A percentile compares a stretch with the other conserved stretches of the same genome.
These are phyloP conservation scores for Zea luxurians DNA, from an alignment of 176 grass and related monocot genomes.

Conservation along the genomic window DNA sequence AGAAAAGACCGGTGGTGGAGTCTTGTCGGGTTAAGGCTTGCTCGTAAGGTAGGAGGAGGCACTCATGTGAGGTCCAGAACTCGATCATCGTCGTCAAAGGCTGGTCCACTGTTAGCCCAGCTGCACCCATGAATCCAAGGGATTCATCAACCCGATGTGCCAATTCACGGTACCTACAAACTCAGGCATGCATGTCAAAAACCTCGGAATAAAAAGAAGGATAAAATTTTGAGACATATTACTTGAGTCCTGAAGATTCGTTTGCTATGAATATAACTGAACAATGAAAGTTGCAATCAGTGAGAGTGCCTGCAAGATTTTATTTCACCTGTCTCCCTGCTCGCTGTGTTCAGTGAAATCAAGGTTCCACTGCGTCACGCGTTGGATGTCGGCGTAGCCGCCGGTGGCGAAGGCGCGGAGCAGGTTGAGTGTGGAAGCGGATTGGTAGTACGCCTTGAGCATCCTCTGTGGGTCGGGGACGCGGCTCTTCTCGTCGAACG, in stretches of 20 bases:
- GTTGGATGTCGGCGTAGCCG: slow-evolving; percentile 73
- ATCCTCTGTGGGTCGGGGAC: slow-evolving; percentile 67
- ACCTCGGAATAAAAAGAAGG: no score
- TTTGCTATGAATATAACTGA: not conserved
- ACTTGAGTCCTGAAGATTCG: not conserved
- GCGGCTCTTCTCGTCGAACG: slow-evolving; percentile 69
- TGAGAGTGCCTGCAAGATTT: slow-evolving; percentile 13
- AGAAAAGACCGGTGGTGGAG: slow-evolving; percentile 79
- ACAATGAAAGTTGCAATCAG: not conserved
- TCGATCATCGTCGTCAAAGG: slow-evolving; percentile 84
- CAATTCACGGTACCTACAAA: slow-evolving; percentile 72
- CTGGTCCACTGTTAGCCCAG: slow-evolving; percentile 73
- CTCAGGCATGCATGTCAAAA: no score
- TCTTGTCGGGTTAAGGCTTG: slow-evolving; percentile 80
- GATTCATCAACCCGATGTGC: slow-evolving; percentile 85
- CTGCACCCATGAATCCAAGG: slow-evolving; percentile 81
- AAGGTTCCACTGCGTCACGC: slow-evolving; percentile 71
- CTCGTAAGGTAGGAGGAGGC: slow-evolving; percentile 88
- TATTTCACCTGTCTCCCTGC: slow-evolving; percentile 71
- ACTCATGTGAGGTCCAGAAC: slow-evolving; percentile 95
- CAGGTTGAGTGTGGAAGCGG: slow-evolving; percentile 68
- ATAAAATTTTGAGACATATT: not conserved
- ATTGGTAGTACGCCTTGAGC: slow-evolving; percentile 64
- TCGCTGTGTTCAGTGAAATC: slow-evolving; percentile 90
- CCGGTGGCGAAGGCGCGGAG: slow-evolving; percentile 72